A percentile compares a stretch with the other conserved stretches of the same genome.
Conservation (phyloP, 2,329 filamentous ascomycete genomes). For the Arthrocladium fulminans region DNA sequence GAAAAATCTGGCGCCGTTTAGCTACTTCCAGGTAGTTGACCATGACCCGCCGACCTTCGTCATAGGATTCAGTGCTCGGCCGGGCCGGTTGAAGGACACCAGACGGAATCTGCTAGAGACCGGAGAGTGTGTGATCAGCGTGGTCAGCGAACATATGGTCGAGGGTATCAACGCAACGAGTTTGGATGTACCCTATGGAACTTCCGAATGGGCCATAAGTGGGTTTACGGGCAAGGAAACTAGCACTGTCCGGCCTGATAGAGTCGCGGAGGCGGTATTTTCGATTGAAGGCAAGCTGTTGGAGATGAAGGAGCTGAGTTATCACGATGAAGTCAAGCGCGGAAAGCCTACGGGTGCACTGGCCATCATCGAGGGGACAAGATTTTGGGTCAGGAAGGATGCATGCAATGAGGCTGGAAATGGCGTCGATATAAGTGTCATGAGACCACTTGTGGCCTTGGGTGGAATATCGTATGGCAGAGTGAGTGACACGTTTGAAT, state of each 20-base stretch:
- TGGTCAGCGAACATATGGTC: conserved; percentile 72
- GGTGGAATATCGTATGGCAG: conserved; percentile 80
- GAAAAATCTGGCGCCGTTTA: conserved; percentile 80
- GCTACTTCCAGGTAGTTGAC: conserved; percentile 72
- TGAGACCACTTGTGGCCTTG: conserved; percentile 63
- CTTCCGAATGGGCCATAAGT: conserved; percentile 63
- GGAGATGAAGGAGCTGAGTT: conserved; percentile 63
- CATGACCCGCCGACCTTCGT: conserved; percentile 81
- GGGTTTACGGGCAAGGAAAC: conserved; percentile 64
- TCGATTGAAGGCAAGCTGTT: conserved; percentile 72
- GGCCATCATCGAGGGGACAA: conserved; percentile 69
- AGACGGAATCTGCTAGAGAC: conserved; percentile 63
- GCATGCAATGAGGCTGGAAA: conserved; percentile 69
- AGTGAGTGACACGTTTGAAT: conserved; percentile 59
- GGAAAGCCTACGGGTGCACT: conserved; percentile 67
- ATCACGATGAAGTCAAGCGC: conserved; percentile 34
- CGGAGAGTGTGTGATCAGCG: conserved; percentile 73
- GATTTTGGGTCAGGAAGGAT: conserved; percentile 85
- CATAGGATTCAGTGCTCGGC: conserved; percentile 49
- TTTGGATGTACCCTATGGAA: conserved; percentile 66
- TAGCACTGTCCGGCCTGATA: conserved; percentile 55
- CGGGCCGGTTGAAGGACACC: conserved; percentile 64
- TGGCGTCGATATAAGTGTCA: conserved; percentile 58
- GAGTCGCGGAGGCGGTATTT: conserved; percentile 75
- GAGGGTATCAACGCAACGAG: conserved; percentile 75